Evolutionary conservation across 2,329 filamentous ascomycete species (phyloP).

Genomic region (Colletotrichum lentis): DNA sequence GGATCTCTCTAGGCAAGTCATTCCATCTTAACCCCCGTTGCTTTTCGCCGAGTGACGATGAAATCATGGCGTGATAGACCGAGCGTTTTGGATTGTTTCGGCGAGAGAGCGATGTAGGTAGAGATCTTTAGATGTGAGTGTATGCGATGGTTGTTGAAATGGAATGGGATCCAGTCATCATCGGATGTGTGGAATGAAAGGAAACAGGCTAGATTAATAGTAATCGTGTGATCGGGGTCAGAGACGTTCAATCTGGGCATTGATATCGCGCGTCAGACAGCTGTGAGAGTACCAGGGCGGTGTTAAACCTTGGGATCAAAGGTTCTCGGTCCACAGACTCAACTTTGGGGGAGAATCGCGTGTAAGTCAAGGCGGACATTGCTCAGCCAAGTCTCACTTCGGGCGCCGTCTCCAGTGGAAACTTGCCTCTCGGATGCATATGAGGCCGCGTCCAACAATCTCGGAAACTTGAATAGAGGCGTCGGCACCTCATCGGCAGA

Average conservation of each 20-base stretch:
- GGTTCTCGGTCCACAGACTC: background rate
- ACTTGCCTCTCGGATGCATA: no score
- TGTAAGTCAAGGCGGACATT: no score
- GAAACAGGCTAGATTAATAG: background rate
- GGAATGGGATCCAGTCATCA: background rate
- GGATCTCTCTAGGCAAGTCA: conserved; percentile 41
- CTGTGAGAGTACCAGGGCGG: background rate
- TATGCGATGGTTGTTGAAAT: background rate
- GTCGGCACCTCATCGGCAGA: no score
- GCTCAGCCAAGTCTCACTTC: no score
- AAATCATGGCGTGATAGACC: background rate
- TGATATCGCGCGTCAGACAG: no score
- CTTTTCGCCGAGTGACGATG: background rate
- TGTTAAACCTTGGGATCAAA: background rate
- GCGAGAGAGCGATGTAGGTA: background rate
- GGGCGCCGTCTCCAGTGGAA: no score
- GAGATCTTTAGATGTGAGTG: background rate
- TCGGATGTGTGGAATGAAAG: background rate
- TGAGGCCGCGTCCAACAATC: no score
- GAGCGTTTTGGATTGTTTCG: background rate
- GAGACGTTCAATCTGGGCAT: background rate
- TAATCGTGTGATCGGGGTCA: background rate
- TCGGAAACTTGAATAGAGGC: no score
- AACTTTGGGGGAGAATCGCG: no score
- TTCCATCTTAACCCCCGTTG: conserved; percentile 34